Evolutionary conservation across 192 early-diverging fungal genomes (phyloP).

Genomic region (Coemansia interrupta): DNA sequence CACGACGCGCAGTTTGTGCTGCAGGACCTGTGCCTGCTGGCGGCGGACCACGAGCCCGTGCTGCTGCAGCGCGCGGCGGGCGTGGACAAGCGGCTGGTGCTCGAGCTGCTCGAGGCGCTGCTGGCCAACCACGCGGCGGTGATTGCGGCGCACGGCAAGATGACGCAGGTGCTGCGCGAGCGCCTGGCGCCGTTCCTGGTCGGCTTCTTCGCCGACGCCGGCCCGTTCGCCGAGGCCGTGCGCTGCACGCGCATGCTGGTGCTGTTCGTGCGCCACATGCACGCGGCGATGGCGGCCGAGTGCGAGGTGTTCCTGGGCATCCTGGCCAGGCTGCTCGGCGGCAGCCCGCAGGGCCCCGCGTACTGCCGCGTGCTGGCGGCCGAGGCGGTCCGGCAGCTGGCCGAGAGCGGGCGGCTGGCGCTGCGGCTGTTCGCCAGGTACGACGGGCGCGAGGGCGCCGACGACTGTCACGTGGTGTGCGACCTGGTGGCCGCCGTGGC

Average conservation of each 20-base stretch:
- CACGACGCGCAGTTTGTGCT: slow-evolving; percentile 87
- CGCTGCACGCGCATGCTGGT: slow-evolving; percentile 77
- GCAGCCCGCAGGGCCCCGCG: slow-evolving; percentile 12
- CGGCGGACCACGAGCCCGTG: slow-evolving; percentile 61
- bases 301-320: slow-evolving; percentile 94
- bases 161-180: slow-evolving; percentile 70
- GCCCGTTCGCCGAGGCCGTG: slow-evolving; percentile 77
- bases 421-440: slow-evolving; percentile 70
- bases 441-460: slow-evolving; percentile 32
- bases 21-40: slow-evolving; percentile 83
- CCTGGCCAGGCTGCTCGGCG: slow-evolving; percentile 63
- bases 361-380: slow-evolving; percentile 47
- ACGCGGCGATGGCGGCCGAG: slow-evolving; percentile 57
- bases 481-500: slow-evolving; percentile 78
- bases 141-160: slow-evolving; percentile 74
- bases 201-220: slow-evolving; percentile 84
- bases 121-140: slow-evolving; percentile 73
- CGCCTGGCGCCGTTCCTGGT: slow-evolving; percentile 86
- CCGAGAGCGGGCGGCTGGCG: slow-evolving; percentile 60
- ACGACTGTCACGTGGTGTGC: slow-evolving; percentile 71
- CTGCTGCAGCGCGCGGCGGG: slow-evolving; percentile 53
- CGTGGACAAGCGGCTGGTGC: slow-evolving; percentile 70
- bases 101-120: slow-evolving; percentile 91
- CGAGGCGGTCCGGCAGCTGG: slow-evolving; percentile 56
- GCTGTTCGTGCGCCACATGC: slow-evolving; percentile 67